Conservation (phyloP, 2,329 filamentous ascomycete genomes). For the Aspergillus phoenicis region DNA sequence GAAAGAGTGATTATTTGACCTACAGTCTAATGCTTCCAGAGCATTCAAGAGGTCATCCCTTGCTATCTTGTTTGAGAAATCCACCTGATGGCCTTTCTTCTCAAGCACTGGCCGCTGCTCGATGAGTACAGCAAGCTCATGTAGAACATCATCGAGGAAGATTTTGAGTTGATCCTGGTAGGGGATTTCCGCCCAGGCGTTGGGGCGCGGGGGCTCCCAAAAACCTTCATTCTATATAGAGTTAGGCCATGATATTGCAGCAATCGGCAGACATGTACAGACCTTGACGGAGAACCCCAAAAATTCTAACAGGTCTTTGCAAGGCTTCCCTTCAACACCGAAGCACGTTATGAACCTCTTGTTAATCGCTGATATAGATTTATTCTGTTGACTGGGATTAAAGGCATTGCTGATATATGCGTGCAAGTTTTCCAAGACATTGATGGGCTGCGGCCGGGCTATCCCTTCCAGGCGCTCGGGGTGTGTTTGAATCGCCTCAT, state of each 20-base stretch:
- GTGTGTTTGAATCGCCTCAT: slow-evolving; percentile 53
- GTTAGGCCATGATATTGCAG: neutral
- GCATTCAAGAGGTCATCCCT: slow-evolving; percentile 42
- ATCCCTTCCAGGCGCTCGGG: slow-evolving; percentile 59
- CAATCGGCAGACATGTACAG: slow-evolving; percentile 24
- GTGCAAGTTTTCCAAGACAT: slow-evolving; percentile 59
- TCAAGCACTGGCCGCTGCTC: slow-evolving; percentile 45
- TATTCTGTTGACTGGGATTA: slow-evolving; percentile 52
- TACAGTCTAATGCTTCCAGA: slow-evolving; percentile 40
- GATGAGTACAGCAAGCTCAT: slow-evolving; percentile 60
- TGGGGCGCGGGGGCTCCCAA: slow-evolving; percentile 48
- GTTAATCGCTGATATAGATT: slow-evolving; percentile 61
- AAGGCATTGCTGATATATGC: slow-evolving; percentile 64
- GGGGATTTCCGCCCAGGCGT: slow-evolving; percentile 36
- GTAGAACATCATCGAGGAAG: slow-evolving; percentile 62
- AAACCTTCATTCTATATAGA: slow-evolving; percentile 38
- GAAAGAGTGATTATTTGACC: slow-evolving; percentile 16
- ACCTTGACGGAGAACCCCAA: slow-evolving; percentile 59
- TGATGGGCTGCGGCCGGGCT: slow-evolving; percentile 54
- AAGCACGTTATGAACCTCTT: slow-evolving; percentile 67
- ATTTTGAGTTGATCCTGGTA: slow-evolving; percentile 46
- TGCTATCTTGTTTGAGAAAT: slow-evolving; percentile 38
- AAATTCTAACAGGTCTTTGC: slow-evolving; percentile 58
- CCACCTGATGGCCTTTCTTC: slow-evolving; percentile 37
- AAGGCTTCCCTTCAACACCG: slow-evolving; percentile 57